Evolutionary conservation across 2,329 filamentous ascomycete genomes (phyloP).

Genomic region (Nigrospora sphaerica): DNA sequence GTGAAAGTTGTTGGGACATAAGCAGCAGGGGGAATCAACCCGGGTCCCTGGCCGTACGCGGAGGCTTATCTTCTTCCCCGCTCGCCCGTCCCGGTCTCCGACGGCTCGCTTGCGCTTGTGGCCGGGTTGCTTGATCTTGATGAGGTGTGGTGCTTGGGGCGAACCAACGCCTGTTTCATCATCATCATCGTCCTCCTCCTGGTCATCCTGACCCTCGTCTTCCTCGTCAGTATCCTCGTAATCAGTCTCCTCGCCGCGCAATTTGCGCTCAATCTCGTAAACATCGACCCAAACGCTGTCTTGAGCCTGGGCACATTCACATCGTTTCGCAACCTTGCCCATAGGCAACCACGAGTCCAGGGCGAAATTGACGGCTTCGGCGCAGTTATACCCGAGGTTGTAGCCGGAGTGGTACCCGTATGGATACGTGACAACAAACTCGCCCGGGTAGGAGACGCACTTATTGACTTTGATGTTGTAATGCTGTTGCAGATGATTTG

Average conservation of each 20-base stretch:
- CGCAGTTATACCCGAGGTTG: constrained; percentile 97
- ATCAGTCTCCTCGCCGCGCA: constrained; percentile 82
- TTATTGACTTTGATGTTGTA: constrained; percentile 96
- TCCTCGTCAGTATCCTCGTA: constrained; percentile 72
- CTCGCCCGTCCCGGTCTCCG: constrained; percentile 38
- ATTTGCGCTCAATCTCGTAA: constrained; percentile 87
- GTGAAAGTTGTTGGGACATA: constrained; percentile 86
- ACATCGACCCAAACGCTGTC: constrained; percentile 99
- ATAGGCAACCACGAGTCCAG: constrained; percentile 93
- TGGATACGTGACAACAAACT: constrained; percentile 97
- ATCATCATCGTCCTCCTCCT: constrained; percentile 54
- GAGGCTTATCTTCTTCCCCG: constrained; percentile 72
- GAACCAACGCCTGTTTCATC: constrained; percentile 67
- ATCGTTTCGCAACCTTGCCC: constrained; percentile 92
- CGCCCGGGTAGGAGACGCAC: constrained; percentile 88
- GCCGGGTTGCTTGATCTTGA: constrained; percentile 51
- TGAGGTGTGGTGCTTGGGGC: constrained; percentile 47
- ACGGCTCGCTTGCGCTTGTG: constrained; percentile 62
- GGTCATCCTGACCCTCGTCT: constrained; percentile 60
- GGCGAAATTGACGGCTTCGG: constrained; percentile 97
- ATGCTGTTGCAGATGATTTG: constrained; percentile 75
- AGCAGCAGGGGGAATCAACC: constrained; percentile 72
- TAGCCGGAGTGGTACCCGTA: constrained; percentile 98
- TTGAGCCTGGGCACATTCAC: constrained; percentile 87
- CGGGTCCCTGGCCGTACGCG: constrained; percentile 65